phyloP scores from a whole-genome alignment of 2,329 filamentous ascomycete genomes.

The Amesomyces nigricolor region DNA sequence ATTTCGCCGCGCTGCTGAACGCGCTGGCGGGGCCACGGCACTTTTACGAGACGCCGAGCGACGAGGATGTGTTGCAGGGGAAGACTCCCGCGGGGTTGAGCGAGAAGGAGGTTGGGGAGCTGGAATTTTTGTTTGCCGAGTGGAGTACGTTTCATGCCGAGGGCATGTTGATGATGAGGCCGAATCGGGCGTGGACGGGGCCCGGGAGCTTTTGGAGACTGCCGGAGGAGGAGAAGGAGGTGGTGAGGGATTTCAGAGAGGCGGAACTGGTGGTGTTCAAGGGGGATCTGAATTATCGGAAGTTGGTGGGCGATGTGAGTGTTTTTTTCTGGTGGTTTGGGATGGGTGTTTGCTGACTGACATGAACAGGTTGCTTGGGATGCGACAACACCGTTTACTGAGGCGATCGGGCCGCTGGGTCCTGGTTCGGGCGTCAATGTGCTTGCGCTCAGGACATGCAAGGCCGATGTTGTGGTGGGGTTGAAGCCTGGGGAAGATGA shows the following conservation, averaged over 20 bases:
- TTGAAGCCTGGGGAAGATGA: constrained; percentile 80
- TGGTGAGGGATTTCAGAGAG: constrained; percentile 72
- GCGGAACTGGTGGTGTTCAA: constrained; percentile 94
- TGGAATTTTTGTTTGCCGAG: constrained; percentile 73
- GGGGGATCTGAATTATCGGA: constrained; percentile 94
- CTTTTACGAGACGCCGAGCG: constrained; percentile 72
- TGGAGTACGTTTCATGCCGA: constrained; percentile 78
- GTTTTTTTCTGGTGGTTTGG: background rate
- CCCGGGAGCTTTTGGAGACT: constrained; percentile 85
- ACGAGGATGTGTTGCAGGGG: constrained; percentile 56
- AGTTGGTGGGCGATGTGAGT: constrained; percentile 81
- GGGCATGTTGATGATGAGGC: constrained; percentile 74
- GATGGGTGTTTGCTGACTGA: background rate
- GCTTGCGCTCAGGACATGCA: constrained; percentile 86
- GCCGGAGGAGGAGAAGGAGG: constrained; percentile 58
- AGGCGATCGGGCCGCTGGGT: constrained; percentile 82
- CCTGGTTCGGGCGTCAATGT: constrained; percentile 75
- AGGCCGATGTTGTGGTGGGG: constrained; percentile 91
- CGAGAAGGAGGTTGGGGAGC: constrained; percentile 58
- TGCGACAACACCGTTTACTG: constrained; percentile 75
- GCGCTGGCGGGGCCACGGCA: constrained; percentile 69
- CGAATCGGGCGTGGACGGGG: constrained; percentile 88
- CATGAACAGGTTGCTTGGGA: constrained; percentile 66
- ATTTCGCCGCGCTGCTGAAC: constrained; percentile 77
- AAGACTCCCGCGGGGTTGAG: constrained; percentile 58